Percentiles rank a stretch among this genome's conserved stretches.
phyloP scores from a whole-genome alignment of 257 asterid species.

The Jacaranda mimosifolia region DNA sequence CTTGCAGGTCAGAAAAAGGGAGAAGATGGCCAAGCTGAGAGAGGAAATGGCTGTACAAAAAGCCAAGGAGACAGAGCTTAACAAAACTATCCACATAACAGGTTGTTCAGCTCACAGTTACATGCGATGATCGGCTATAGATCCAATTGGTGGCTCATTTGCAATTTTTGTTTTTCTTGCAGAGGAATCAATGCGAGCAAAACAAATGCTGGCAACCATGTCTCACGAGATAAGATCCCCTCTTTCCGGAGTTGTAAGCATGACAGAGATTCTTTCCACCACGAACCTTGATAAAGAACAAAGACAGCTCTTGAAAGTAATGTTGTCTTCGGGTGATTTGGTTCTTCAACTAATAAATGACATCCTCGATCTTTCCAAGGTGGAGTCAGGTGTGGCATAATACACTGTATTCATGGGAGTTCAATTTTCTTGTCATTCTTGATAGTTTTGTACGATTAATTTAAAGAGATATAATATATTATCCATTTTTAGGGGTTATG shows the following conservation, averaged over 20 bases:
- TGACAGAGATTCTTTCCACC: slow-evolving; percentile 86
- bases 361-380: slow-evolving; percentile 94
- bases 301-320: slow-evolving; percentile 59
- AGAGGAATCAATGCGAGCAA: slow-evolving; percentile 97
- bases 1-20: slow-evolving; percentile 74
- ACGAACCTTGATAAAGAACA: slow-evolving; percentile 86
- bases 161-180: slow-evolving; percentile 22
- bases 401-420: neutral
- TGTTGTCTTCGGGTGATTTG: slow-evolving; percentile 58
- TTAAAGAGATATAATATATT: neutral
- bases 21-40: slow-evolving; percentile 85
- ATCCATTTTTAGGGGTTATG: slow-evolving; percentile 73
- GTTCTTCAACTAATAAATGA: slow-evolving; percentile 83
- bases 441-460: neutral
- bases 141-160: slow-evolving; percentile 24
- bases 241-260: slow-evolving; percentile 90
- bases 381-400: slow-evolving; percentile 52
- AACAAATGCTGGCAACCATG: slow-evolving; percentile 97
- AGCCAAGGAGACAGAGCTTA: slow-evolving; percentile 94
- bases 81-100: slow-evolving; percentile 89
- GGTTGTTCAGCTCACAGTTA: slow-evolving; percentile 44
- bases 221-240: slow-evolving; percentile 97
- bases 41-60: slow-evolving; percentile 95
- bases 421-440: neutral
- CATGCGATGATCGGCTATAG: slow-evolving; percentile 1